phyloP scores from a whole-genome alignment of 2,329 filamentous ascomycete species.

The Zasmidium cellare region DNA sequence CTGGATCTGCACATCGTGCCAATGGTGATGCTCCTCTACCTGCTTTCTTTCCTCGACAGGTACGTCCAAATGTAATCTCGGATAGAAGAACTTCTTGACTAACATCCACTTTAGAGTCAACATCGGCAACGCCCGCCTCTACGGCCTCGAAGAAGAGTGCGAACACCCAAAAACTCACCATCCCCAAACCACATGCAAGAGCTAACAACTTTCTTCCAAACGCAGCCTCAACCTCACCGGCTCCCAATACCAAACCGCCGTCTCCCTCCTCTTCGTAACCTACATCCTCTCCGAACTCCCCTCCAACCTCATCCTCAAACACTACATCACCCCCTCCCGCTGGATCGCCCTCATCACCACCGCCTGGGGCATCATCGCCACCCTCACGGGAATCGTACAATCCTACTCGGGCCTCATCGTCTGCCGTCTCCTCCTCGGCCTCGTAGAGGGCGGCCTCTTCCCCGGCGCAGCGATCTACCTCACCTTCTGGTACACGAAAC shows the following conservation, averaged over 20 bases:
- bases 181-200: no score
- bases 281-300: conserved; percentile 49
- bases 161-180: no score
- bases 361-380: conserved; percentile 64
- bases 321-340: conserved; percentile 43
- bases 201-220: no score
- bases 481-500: conserved; percentile 74
- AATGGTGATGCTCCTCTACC: conserved; percentile 67
- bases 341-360: conserved; percentile 59
- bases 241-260: conserved; percentile 65
- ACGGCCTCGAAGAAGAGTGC: conserved; percentile 60
- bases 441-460: conserved; percentile 69
- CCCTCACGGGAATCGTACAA: conserved; percentile 66
- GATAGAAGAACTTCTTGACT: neutral
- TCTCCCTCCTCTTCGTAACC: conserved; percentile 47
- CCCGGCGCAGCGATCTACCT: conserved; percentile 69
- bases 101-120: conserved; percentile 18
- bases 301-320: conserved; percentile 49
- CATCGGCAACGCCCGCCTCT: conserved; percentile 63
- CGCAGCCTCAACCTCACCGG: conserved; percentile 52
- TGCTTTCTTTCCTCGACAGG: conserved; percentile 75
- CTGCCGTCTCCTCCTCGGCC: conserved; percentile 67
- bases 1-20: conserved; percentile 66
- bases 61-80: conserved; percentile 35
- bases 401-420: conserved; percentile 67